Evolutionary conservation across 345 rosid species (phyloP), one percentile per base, ranked within the genome.

Genomic region (Salix brachista): DNA sequence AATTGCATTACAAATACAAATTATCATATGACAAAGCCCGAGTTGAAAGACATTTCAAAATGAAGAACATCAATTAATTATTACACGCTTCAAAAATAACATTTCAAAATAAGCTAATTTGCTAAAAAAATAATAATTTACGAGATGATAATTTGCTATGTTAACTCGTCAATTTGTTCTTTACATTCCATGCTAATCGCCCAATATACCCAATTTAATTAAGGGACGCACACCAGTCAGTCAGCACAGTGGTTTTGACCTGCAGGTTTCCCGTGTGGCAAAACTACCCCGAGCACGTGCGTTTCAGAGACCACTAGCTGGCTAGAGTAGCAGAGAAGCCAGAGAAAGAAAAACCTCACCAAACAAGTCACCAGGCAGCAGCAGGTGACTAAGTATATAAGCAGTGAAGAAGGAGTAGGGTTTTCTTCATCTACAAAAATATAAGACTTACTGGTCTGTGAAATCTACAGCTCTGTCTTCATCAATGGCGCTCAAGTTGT

Each of bases 401-500:
- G 69, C 36, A 34, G 69, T 18, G 37, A 32, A 32, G 66, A 3
- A 34, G 62, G 69, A 64, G 5, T 30, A 12, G 26, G 42, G 4
- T 69, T 16, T 37, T 13, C 67, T 72, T 62, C 67, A 66, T 21
- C 37, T 18, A 3, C 10, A 8, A 18, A 28, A 37, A 18, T 1
- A 6, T 10, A 4, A 4, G 18, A 28, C n/a, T 23, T 4, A 23
- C 25, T n/a, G 5, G 12, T 58, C 4, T 6, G 34, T 37, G n/a
- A 46, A 13, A 44, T 73, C 69, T 5, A 52, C 34, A 64, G 48
- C 68, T 75, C 32, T 7, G 7, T 42, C 30, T 36, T 77, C 6
- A 36, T 62, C 66, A 82, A 89, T 87, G 96, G 89, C 75, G 71
- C 75, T 91, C 41, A 93, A 88, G 87, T 68, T 93, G 78, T 67